Evolutionary conservation across 2,329 filamentous ascomycete genomes (phyloP).

Genomic region (Neopestalotiopsis sp.): DNA sequence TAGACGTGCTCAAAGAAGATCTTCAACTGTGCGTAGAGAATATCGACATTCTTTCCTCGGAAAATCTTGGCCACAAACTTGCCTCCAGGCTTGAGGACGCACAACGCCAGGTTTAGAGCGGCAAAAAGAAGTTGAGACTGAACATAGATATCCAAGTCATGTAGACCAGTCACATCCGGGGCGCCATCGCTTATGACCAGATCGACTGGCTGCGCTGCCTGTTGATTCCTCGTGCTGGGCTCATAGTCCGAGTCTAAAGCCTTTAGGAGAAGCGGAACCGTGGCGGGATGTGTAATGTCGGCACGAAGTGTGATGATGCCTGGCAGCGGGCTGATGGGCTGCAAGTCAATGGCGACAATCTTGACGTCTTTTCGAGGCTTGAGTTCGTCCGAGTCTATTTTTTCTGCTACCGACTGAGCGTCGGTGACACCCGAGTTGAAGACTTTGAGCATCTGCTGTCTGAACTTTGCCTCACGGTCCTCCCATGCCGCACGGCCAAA

Average conservation of each 20-base stretch:
- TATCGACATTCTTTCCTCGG: conserved; percentile 89
- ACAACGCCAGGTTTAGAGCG: conserved; percentile 89
- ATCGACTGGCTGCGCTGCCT: conserved; percentile 80
- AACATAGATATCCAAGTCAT: conserved; percentile 98
- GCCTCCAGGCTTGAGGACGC: conserved; percentile 88
- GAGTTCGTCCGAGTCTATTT: conserved; percentile 30
- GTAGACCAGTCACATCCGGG: conserved; percentile 93
- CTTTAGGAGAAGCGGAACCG: conserved; percentile 84
- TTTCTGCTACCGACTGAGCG: conserved; percentile 23
- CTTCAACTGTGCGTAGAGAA: conserved; percentile 92
- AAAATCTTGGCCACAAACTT: conserved; percentile 99
- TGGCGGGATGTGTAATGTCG: conserved; percentile 96
- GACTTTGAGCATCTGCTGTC: conserved; percentile 63
- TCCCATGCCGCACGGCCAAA: conserved; percentile 88
- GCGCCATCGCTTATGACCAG: conserved; percentile 95
- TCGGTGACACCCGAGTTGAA: conserved; percentile 40
- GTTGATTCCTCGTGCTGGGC: conserved; percentile 46
- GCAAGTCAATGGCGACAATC: conserved; percentile 94
- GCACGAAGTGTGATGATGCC: conserved; percentile 92
- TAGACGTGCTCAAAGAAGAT: conserved; percentile 87
- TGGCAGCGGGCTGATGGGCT: conserved; percentile 92
- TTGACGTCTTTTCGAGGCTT: conserved; percentile 74
- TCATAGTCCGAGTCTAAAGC: conserved; percentile 79
- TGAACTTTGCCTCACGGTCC: conserved; percentile 74
- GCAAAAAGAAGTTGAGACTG: conserved; percentile 95